Evolutionary conservation across 2,329 filamentous ascomycete species (phyloP), one percentile per base, ranked within the genome.

Genomic region (Diaporthe citriasiana): DNA sequence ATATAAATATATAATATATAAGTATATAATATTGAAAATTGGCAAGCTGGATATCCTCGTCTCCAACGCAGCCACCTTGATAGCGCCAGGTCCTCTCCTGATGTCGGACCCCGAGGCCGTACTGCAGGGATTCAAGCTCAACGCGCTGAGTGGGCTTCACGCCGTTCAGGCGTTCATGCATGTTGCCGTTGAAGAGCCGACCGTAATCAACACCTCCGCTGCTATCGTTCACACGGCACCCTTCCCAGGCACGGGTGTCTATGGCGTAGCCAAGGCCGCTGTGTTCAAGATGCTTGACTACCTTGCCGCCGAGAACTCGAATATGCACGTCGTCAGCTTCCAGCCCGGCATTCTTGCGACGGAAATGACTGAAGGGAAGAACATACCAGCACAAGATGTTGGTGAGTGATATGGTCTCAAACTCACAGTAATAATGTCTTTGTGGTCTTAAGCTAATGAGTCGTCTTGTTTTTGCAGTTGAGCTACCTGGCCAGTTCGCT

Each of bases 321-420:
- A 80, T 0, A 40, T 86, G 0, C 78, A 81, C 19, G 78, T 86
- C n/a, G 81, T 82, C 19, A 80, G 79, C 59, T 77, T 85, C 3
- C 85, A 87, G 12, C 85, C 85, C 1, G 85, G 85, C 0, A 79
- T 84, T 1, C 77, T 86, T 6, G 79, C 78, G 6, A 85, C 83
- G 0, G 84, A 82, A 5, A 82, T 84, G 79, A 79, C 78, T 40
- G 76, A 51, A 51, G 47, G 47, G 12, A 51, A 51, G 71, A 68
- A 45, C 56, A 59, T 42, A 45, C 60, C 69, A 22, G 40, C 59
- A 17, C 45, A 33, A 13, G 72, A 73, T 55, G 45, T 55, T 45
- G 42, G 66, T 74, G 25, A 42, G 57, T 56, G 35, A 27, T 56
- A 33, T 68, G 33, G 33, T 53, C 57, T 66, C 33, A 27, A 30